phyloP scores from a whole-genome alignment of 2,329 filamentous ascomycete genomes.

The Geoglossum cookeanum region DNA sequence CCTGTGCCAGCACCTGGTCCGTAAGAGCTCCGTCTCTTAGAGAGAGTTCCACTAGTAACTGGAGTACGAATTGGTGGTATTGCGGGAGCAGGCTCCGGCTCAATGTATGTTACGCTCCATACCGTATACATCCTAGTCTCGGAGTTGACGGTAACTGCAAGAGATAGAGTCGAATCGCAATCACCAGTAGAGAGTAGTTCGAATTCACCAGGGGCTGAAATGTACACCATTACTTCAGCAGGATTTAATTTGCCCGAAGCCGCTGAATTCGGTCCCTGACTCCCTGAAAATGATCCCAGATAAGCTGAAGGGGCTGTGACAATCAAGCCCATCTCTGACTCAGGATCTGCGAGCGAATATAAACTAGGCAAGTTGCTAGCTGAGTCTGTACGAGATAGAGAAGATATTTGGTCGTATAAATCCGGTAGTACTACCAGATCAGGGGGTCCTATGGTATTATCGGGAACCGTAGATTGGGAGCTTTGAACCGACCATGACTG shows the following conservation, averaged over 20 bases:
- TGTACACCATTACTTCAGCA: constrained; percentile 66
- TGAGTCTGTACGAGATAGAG: background rate
- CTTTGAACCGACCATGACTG: constrained; percentile 16
- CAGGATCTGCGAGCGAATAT: constrained; percentile 68
- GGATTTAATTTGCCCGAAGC: constrained; percentile 36
- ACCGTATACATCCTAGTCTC: constrained; percentile 62
- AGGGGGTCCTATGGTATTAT: background rate
- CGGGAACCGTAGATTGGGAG: background rate
- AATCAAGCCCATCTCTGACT: constrained; percentile 70
- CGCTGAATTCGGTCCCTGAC: constrained; percentile 15
- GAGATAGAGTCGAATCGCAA: constrained; percentile 36
- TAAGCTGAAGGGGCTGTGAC: constrained; percentile 37
- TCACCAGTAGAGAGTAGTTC: constrained; percentile 16
- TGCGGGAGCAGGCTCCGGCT: constrained; percentile 34
- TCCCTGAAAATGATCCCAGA: constrained; percentile 3
- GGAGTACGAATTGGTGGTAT: constrained; percentile 26
- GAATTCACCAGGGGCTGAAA: constrained; percentile 45
- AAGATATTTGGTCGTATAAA: background rate
- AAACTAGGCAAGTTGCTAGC: constrained; percentile 47
- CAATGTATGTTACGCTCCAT: constrained; percentile 65
- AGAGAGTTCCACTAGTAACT: constrained; percentile 42
- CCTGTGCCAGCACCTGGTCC: constrained; percentile 47
- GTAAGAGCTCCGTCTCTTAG: constrained; percentile 46
- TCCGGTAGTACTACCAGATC: background rate
- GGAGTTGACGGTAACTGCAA: constrained; percentile 66